Evolutionary conservation across 805 yeast genomes (phyloP), one percentile per base, ranked within the genome.

Genomic region (Candida nanaspora): DNA sequence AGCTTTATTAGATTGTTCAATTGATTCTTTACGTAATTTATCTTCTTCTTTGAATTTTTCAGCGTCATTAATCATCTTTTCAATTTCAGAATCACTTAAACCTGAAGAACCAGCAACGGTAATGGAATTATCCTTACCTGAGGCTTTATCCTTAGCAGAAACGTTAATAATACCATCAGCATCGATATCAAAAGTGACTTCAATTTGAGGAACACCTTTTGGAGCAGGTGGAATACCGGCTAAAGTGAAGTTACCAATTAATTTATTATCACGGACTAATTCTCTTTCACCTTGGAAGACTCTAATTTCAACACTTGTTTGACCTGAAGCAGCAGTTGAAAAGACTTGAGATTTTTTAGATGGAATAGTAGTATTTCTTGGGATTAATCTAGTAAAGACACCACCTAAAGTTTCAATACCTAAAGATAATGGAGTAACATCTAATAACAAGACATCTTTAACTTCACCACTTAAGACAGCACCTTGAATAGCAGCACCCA

Each of bases 201-300:
- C 94, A 61, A 85, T 84, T 73, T 85, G 94, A 51, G 94, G 94
- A 52, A 84, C 91, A 74, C 94, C 94, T 81, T 85, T 85, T 68
- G 93, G 89, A 55, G 93, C 93, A 52, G 94, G 94, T 61, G 94
- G 96, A 55, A 88, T 88, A 69, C 96, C 96, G 50, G 93, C 74
- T 59, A 88, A 77, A 47, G 95, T 88, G 72, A 88, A 88, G 85
- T 89, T 88, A 69, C 97, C 97, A 65, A 88, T 86, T 65, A 89
- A 78, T 75, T 89, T 88, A 86, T 88, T 88, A 77, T 88, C 97
- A 74, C 95, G 84, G 60, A 91, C 95, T 62, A 89, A 81, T 74
- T 88, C 96, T 78, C 97, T 86, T 78, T 88, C 97, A 76, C 97
- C 97, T 76, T 88, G 96, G 96, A 86, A 89, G 46, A 88, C 97